Base-by-base conservation (phyloP, 768 basidiomycete genomes). In the Hebeloma cylindrosporum region DNA sequence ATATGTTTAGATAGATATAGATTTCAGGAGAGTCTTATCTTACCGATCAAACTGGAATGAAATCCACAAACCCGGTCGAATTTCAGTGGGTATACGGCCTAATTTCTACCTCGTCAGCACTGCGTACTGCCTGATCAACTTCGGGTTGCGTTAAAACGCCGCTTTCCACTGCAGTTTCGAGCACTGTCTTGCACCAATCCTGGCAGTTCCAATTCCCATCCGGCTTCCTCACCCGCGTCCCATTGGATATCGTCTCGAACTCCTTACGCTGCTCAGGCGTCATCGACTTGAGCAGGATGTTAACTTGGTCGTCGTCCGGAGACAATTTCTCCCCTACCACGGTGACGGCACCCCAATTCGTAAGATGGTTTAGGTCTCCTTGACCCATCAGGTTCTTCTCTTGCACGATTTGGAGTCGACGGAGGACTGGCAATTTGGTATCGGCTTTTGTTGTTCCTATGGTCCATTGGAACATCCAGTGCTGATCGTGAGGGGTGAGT, bases 381-480 rank as follows among this genome's bases (percentile, higher is more conserved):
- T 17, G n/a, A 9, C 39, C 39, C 11, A n/a, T 10, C 7, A 40
- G 21, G 11, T 40, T 23, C 26, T 26, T 21, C 18, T 40, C 39
- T 14, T 26, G 39, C 5, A 40, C 39, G 17, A 40, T 40, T 40
- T 40, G 13, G 11, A 40, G 26, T 18, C 26, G 22, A 5, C 39
- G 39, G 29, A 27, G 29, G 6, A 40, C 39, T 26, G 39, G 39
- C n/a, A n/a, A n/a, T 4, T 25, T 14, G 22, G 13, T 27, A 27
- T 17, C 21, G 14, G 39, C 17, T 9, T 11, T 40, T 16, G 10
- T 40, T 17, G 14, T 40, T 26, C 26, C 39, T 3, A 40, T 7
- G 5, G 21, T 25, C 39, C 39, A 40, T 27, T 40, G 39, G n/a
- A 40, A 40, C 25, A 26, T 40, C 39, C 39, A 40, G n/a, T 40